Percentiles rank a stretch among this genome's conserved stretches.
Conservation (phyloP, 257 asterid species). For the Craterostigma plantagineum region DNA sequence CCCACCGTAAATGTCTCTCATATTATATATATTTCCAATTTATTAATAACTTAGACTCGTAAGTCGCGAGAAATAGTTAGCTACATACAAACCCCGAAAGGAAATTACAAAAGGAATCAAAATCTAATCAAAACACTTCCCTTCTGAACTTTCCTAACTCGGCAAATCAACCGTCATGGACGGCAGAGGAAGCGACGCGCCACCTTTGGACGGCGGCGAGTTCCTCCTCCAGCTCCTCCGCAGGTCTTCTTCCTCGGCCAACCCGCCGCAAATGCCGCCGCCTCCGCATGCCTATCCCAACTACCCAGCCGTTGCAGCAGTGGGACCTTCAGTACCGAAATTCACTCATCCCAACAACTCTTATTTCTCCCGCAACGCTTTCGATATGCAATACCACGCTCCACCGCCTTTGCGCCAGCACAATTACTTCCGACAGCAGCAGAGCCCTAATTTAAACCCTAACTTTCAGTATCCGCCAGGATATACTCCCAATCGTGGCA, state of each 20-base stretch:
- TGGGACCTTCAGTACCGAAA: slow-evolving; percentile 33
- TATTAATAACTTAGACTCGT: too few relatives aligned
- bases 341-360: slow-evolving; percentile 12
- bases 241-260: slow-evolving; percentile 12
- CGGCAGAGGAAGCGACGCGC: slow-evolving; percentile 18
- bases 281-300: slow-evolving; percentile 23
- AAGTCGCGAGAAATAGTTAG: too few relatives aligned
- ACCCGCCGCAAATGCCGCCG: slow-evolving; percentile 9
- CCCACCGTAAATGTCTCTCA: too few relatives aligned
- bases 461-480: slow-evolving; percentile 16
- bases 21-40: too few relatives aligned
- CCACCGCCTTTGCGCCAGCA: slow-evolving; percentile 38
- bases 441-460: slow-evolving; percentile 38
- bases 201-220: slow-evolving; percentile 64
- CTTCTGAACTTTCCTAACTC: too few relatives aligned
- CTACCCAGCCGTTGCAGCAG: slow-evolving; percentile 84
- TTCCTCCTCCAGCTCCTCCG: slow-evolving; percentile 66
- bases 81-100: too few relatives aligned
- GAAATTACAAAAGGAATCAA: too few relatives aligned
- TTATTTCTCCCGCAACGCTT: slow-evolving; percentile 11
- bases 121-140: too few relatives aligned
- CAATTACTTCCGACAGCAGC: slow-evolving; percentile 26
- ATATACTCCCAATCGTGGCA: slow-evolving; percentile 18
- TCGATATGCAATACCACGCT: slow-evolving; percentile 12
- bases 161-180: slow-evolving; percentile 1